phyloP scores from a whole-genome alignment of 768 basidiomycete genomes.

The Clitopilus passeckerianus region DNA sequence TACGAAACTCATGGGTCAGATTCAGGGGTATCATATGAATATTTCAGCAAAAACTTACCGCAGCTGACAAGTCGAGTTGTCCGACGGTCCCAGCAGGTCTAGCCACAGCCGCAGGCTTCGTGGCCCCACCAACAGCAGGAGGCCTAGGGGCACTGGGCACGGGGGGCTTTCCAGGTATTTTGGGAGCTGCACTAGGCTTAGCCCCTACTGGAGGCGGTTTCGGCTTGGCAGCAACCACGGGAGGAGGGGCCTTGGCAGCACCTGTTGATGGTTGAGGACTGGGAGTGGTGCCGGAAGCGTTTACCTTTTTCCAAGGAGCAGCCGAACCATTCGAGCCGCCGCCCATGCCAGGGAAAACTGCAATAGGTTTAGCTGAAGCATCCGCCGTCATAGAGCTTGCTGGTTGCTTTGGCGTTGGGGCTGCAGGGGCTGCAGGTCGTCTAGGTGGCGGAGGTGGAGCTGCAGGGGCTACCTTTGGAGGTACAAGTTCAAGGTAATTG shows the following conservation, averaged over 20 bases:
- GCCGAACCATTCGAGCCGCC: constrained; percentile 60
- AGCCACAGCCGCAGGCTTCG: constrained; percentile 28
- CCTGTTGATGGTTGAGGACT: constrained; percentile 46
- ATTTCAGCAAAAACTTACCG: constrained; percentile 41
- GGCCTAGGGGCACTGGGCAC: constrained; percentile 56
- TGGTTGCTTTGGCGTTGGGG: constrained; percentile 26
- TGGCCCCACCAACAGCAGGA: constrained; percentile 25
- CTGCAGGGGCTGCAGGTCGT: constrained; percentile 27
- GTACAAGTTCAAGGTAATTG: constrained; percentile 84
- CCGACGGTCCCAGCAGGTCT: constrained; percentile 40
- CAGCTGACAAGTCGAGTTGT: constrained; percentile 81
- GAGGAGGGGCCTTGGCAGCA: constrained; percentile 43
- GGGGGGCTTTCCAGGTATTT: constrained; percentile 54
- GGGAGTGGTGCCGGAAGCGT: constrained; percentile 27
- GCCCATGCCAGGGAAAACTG: constrained; percentile 75
- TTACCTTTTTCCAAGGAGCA: constrained; percentile 66
- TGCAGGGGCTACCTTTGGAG: constrained; percentile 57
- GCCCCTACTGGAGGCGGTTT: constrained; percentile 18
- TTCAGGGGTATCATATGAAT: neutral
- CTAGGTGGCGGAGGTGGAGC: constrained; percentile 69
- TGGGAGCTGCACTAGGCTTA: constrained; percentile 33
- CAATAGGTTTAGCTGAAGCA: constrained; percentile 67
- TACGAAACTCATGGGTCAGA: constrained; percentile 20
- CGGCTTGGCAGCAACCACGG: constrained; percentile 54
- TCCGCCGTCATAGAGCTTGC: constrained; percentile 47